Evolutionary conservation across 805 yeast species (phyloP), one percentile per base, ranked within the genome.

Genomic region (Candida cerambycidarum): DNA sequence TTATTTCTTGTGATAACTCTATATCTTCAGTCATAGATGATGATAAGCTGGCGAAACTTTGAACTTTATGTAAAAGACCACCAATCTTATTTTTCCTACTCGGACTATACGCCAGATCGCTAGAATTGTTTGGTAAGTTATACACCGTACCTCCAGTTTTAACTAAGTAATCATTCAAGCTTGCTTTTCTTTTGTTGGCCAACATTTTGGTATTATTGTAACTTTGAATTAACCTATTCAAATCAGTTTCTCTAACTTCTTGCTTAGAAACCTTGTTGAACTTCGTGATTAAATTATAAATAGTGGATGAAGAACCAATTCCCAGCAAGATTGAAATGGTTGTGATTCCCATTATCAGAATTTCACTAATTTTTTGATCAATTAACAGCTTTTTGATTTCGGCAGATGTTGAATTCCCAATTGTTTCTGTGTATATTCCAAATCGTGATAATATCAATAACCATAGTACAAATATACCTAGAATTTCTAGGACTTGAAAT

Each of bases 241-340:
- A 40, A 30, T 69, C 75, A 7, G 32, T 25, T 38, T 67, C 68
- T 3, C 55, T 56, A 2, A 69, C 29, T 16, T 39, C 41, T 18
- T 41, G 44, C 2, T 16, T 16, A n/a, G 14, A 12, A 3, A 32
- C 3, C n/a, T 37, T 32, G 12, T 34, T 31, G 8, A 35, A 32
- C 4, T 32, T 14, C 24, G 5, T 12, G 9, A 39, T 8, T 13
- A 41, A 19, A 21, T 58, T 55, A 47, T 58, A 67, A 7, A 79
- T 71, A 0, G 78, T 73, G 32, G 78, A 67, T 11, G 73, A 58
- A 5, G 78, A 71, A 1, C 81, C 82, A 32, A 77, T 65, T 2
- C 82, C 82, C 9, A 78, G 75, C 14, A 78, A 57, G 1, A 73
- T 48, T 0, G 80, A 76, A 40, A 78, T 63, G 39, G 73, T 66